Conservation (phyloP, 352 stramenopile species). For the Globisporangium polare region DNA sequence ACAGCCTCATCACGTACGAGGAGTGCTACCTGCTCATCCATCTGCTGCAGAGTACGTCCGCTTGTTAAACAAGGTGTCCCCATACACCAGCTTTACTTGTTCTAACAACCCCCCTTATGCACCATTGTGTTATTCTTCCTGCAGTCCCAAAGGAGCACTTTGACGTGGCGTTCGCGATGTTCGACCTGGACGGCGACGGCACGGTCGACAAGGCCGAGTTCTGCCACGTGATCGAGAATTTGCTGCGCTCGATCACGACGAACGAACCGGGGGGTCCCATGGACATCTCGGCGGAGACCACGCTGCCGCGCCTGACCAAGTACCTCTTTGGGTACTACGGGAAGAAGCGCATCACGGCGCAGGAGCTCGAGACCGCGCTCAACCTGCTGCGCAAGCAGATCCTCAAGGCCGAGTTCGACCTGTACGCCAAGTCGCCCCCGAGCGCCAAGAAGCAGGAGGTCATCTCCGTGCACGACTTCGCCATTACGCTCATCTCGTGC, state of each 20-base stretch:
- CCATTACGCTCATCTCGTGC: constrained; percentile 67
- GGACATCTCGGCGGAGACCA: constrained; percentile 12
- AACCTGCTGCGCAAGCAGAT: constrained; percentile 57
- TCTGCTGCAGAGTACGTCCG: constrained; percentile 60
- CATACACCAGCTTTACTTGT: not conserved
- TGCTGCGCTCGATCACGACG: constrained; percentile 39
- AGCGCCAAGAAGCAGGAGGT: constrained; percentile 31
- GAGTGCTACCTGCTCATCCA: constrained; percentile 80
- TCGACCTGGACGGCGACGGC: constrained; percentile 72
- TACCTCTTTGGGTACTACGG: constrained; percentile 61
- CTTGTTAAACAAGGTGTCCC: not conserved
- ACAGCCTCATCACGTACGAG: constrained; percentile 76
- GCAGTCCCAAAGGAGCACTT: constrained; percentile 75
- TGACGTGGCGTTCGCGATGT: constrained; percentile 78
- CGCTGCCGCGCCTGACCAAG: constrained; percentile 51
- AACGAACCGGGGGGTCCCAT: constrained; percentile 9
- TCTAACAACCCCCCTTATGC: not conserved
- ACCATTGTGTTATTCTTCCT: not conserved
- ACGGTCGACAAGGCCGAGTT: constrained; percentile 74
- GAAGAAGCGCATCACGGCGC: constrained; percentile 51
- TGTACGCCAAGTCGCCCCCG: constrained; percentile 52
- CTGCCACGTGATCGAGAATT: constrained; percentile 63
- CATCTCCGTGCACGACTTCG: constrained; percentile 77
- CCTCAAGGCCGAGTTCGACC: constrained; percentile 63
- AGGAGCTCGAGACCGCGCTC: constrained; percentile 45